A percentile compares a stretch with the other conserved stretches of the same genome.
Evolutionary conservation across 441 rosid genomes (phyloP).

Genomic region (Omphalea diandra): DNA sequence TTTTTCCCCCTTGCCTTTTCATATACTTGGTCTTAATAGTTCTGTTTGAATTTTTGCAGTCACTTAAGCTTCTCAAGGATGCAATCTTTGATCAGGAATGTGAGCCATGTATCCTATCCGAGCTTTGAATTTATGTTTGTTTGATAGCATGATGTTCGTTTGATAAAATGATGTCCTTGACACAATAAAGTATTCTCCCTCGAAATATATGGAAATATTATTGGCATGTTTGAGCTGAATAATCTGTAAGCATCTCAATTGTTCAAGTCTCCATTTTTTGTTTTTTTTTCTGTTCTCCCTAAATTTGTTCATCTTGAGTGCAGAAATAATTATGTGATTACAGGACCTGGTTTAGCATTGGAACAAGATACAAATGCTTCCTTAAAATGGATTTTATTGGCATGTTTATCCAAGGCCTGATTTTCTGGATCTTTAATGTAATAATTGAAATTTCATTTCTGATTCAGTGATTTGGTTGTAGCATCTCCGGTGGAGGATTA

Average conservation of each 20-base stretch:
- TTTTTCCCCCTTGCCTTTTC: neutral
- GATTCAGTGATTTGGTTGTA: constrained; percentile 90
- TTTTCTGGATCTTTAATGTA: constrained; percentile 19
- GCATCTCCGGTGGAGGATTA: constrained; percentile 94
- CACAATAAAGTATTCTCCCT: constrained; percentile 74
- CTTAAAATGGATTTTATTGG: neutral
- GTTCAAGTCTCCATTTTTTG: constrained; percentile 12
- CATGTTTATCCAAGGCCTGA: neutral
- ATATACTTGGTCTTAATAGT: constrained; percentile 8
- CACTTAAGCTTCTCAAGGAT: constrained; percentile 72
- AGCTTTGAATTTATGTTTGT: neutral
- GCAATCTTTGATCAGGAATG: constrained; percentile 82
- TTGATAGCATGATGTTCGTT: neutral
- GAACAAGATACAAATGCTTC: constrained; percentile 1
- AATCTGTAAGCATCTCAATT: constrained; percentile 65
- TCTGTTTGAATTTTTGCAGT: constrained; percentile 43
- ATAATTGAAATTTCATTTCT: constrained; percentile 30
- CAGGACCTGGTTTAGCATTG: constrained; percentile 12
- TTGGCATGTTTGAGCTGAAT: constrained; percentile 97
- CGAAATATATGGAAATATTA: constrained; percentile 84
- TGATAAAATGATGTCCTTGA: constrained; percentile 46
- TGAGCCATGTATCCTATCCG: constrained; percentile 73
- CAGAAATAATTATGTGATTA: constrained; percentile 5
- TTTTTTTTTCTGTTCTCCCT: constrained; percentile 8
- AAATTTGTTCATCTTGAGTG: constrained; percentile 7